Conservation (phyloP, 2,329 filamentous ascomycete species). For the Neocucurbitaria cava region DNA sequence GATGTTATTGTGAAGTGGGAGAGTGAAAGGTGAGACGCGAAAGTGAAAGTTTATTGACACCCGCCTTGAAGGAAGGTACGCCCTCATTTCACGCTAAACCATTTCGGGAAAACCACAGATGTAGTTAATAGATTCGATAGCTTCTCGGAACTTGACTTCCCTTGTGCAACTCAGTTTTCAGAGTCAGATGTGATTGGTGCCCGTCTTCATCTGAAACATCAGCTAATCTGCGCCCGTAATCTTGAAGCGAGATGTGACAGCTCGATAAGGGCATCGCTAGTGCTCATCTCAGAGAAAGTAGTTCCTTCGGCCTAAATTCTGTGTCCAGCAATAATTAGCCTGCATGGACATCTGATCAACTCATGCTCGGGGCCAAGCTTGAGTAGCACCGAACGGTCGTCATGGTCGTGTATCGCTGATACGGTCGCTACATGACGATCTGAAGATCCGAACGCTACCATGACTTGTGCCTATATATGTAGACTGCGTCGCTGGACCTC, state of each 20-base stretch:
- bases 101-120: conserved; percentile 3
- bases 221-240: conserved; percentile 10
- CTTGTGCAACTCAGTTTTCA: conserved; percentile 5
- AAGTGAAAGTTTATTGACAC: conserved; percentile 22
- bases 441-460: neutral
- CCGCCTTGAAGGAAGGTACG: conserved; percentile 8
- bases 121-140: conserved; percentile 12
- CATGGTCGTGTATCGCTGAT: neutral
- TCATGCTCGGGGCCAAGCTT: neutral
- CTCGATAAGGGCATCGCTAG: neutral
- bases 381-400: neutral
- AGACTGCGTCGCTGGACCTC: neutral
- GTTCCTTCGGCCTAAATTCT: neutral
- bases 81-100: conserved; percentile 6
- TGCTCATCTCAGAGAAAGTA: neutral
- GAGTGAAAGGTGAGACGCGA: conserved; percentile 5
- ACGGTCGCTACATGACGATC: neutral
- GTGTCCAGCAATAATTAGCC: neutral
- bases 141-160: conserved; percentile 2
- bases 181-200: conserved; percentile 15
- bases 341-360: neutral
- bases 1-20: conserved; percentile 7
- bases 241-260: conserved; percentile 6
- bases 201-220: conserved; percentile 14
- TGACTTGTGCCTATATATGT: neutral